A percentile compares a stretch with the other conserved stretches of the same genome.
Evolutionary conservation across 441 rosid species (phyloP).

Genomic region (Kokia cookei): DNA sequence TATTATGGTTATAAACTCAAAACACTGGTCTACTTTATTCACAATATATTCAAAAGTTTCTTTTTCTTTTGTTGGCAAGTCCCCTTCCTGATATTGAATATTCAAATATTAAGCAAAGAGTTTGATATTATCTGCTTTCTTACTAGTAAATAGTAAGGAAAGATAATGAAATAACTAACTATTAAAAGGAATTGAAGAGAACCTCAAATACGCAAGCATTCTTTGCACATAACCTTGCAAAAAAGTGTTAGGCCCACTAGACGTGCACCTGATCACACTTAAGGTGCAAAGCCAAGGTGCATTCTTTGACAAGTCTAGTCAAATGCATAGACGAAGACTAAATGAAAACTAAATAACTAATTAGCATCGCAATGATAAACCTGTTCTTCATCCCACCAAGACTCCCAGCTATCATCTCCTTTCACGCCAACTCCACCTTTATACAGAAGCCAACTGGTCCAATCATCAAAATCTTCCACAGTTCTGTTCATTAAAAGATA

Average conservation of each 20-base stretch:
- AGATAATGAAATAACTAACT: neutral
- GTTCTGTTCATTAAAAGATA: slow-evolving; percentile 48
- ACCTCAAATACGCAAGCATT: neutral
- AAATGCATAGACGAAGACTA: neutral
- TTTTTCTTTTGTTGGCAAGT: neutral
- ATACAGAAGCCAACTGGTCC: slow-evolving; percentile 94
- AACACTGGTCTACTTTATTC: neutral
- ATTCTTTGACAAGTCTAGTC: neutral
- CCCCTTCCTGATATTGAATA: neutral
- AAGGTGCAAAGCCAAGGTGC: neutral
- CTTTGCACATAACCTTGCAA: neutral
- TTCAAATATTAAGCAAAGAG: neutral
- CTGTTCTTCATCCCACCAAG: slow-evolving; percentile 99
- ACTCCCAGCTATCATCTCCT: slow-evolving; percentile 97
- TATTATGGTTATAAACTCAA: neutral
- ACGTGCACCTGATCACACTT: neutral
- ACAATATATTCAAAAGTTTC: neutral
- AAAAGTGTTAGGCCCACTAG: neutral
- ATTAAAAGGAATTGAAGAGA: neutral
- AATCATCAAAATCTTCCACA: slow-evolving; percentile 94
- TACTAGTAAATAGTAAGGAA: neutral
- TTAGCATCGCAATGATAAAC: slow-evolving; percentile 22
- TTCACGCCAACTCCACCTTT: slow-evolving; percentile 98
- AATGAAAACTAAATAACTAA: neutral
- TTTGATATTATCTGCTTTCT: neutral